These are phyloP conservation scores for Gnomoniopsis smithogilvyi DNA, from an alignment of 2,329 filamentous ascomycete species.

Conservation along the genomic window DNA sequence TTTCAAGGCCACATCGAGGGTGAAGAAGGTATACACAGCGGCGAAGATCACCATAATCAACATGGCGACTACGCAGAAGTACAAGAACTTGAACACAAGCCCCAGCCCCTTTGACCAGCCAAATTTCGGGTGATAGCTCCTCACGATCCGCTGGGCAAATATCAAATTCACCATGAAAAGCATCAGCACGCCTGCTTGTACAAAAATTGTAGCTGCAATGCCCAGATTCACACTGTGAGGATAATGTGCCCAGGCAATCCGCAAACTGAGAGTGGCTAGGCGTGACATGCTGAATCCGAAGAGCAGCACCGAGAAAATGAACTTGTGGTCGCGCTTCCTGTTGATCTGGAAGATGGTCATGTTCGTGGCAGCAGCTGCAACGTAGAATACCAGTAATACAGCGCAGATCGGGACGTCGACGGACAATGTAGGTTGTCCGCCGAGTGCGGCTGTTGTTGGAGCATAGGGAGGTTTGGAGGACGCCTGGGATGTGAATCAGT, in stretches of 20 bases:
- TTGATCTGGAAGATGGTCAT: constrained; percentile 57
- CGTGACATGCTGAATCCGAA: constrained; percentile 59
- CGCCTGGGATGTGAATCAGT: not conserved
- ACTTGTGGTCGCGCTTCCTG: constrained; percentile 50
- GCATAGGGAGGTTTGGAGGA: constrained; percentile 35
- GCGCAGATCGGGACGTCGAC: constrained; percentile 64
- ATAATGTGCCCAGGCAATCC: constrained; percentile 49
- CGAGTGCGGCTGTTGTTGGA: constrained; percentile 45
- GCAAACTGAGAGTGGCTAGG: constrained; percentile 46
- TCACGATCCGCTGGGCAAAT: constrained; percentile 71
- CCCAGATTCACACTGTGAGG: constrained; percentile 38
- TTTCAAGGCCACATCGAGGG: constrained; percentile 48
- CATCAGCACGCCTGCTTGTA: constrained; percentile 70
- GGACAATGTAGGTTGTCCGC: constrained; percentile 52
- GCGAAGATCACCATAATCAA: constrained; percentile 65
- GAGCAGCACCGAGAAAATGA: constrained; percentile 54
- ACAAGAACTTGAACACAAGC: constrained; percentile 54
- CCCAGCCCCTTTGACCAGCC: constrained; percentile 63
- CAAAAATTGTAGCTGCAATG: constrained; percentile 65
- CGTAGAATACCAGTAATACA: constrained; percentile 60
- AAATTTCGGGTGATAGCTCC: constrained; percentile 66
- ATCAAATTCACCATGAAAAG: constrained; percentile 77
- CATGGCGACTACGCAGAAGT: constrained; percentile 53
- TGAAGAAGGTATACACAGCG: constrained; percentile 65
- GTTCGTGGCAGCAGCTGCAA: constrained; percentile 50